Base-by-base conservation (phyloP, 1,139 yeast genomes). In the Nadsonia starkeyi-henricii region DNA sequence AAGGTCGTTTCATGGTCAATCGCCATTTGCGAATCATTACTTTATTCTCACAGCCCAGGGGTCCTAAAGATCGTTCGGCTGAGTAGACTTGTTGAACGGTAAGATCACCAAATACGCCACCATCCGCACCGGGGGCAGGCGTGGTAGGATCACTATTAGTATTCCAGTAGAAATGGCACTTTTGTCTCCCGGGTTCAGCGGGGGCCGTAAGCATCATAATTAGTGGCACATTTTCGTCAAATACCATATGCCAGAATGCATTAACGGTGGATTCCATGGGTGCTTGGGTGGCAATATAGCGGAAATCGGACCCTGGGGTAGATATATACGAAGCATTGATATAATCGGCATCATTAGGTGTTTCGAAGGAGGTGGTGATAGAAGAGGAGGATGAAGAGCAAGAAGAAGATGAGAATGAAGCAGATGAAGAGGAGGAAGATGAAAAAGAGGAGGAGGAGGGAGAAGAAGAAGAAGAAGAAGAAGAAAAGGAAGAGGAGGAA, bases 271-370 rank as follows among this genome's bases (percentile, higher is more conserved):
- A 77, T 2, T 79, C 78, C 42, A 85, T 64, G 1, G 96, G 96
- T 1, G 93, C 95, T 56, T 85, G 95, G 0, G 95, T 81, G 0
- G 95, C 95, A 54, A 85, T 81, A 59, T 81, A 83, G 47, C 73
- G 67, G 41, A 62, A 61, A 37, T 47, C 57, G 30, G 60, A 70
- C 55, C 53, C 54, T n/a, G 49, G 57, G 47, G 57, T 64, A 2
- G 63, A 56, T 21, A 80, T 64, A 57, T 75, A 76, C 53, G 77
- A 76, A 1, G 86, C 88, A 59, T 81, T 81, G 57, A 81, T 75
- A 58, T 81, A 78, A 55, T 77, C 79, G 51, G 58, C 54, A 2
- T 53, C 45, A 53, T 52, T n/a, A 23, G n/a, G n/a, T n/a, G n/a
- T n/a, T n/a, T n/a, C n/a, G n/a, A n/a, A n/a, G n/a, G n/a, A n/a